Base-by-base conservation (phyloP, 495 filamentous ascomycete genomes). In the Amphirosellinia nigrospora region DNA sequence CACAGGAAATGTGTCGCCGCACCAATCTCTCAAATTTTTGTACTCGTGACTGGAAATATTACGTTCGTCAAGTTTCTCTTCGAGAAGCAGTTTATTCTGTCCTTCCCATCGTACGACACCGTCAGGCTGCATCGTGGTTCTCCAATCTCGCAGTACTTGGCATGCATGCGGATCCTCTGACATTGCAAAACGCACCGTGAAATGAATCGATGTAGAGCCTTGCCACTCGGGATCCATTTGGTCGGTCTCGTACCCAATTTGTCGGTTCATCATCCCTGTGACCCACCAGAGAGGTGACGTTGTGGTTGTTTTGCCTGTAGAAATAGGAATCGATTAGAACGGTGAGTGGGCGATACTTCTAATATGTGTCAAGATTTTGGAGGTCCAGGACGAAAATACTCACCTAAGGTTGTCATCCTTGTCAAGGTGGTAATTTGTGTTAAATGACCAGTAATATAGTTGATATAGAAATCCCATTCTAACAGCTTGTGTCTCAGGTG, bases 111-210 rank as follows among this genome's bases (percentile, higher is more conserved):
- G n/a, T n/a, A n/a, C n/a, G n/a, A n/a, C n/a, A n/a, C n/a, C n/a
- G n/a, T n/a, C n/a, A n/a, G n/a, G n/a, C n/a, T n/a, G n/a, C n/a
- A n/a, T n/a, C n/a, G n/a, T n/a, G n/a, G 28, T 60, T 38, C 39
- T 4, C 32, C 56, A 39, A 4, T 60, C 23, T 23, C 19, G 1
- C n/a, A 60, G 32, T 1, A 23, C 13, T 38, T 4, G 56, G n/a
- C 56, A 60, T 39, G 9, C 13, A 36, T 36, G 6, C 11, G 1
- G 34, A 13, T 60, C 23, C 9, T 39, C 4, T 6, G n/a, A 0
- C 56, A 60, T 60, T 4, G 56, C 6, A 4, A 60, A 39, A 36
- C 56, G 56, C 2, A 60, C 56, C 21, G 56, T 60, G 34, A 60
- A 60, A 23, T 60, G 56, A 23, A 60, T 34, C 21, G 15, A 60